Conservation (phyloP, 2,329 filamentous ascomycete species). For the Graphiopsis chlorocephala region DNA sequence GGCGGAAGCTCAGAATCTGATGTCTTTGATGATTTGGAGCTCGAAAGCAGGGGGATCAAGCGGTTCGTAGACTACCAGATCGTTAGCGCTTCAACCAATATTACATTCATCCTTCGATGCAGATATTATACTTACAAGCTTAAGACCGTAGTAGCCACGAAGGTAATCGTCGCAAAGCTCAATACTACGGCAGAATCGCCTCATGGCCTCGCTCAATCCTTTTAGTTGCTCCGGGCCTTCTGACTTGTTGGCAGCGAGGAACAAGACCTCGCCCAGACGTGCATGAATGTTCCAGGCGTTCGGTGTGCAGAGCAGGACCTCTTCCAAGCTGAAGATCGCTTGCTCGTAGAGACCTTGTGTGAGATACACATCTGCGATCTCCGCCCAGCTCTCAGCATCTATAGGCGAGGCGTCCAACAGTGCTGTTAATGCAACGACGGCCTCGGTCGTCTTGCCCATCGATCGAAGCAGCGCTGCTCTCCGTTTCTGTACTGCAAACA, state of each 20-base stretch:
- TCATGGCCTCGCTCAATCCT: slow-evolving; percentile 69
- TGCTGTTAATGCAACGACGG: slow-evolving; percentile 69
- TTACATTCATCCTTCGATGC: background rate
- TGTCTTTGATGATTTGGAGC: slow-evolving; percentile 27
- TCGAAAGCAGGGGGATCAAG: slow-evolving; percentile 25
- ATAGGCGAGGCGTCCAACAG: slow-evolving; percentile 82
- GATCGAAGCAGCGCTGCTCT: slow-evolving; percentile 75
- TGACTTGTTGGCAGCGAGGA: slow-evolving; percentile 56
- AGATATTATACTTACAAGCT: slow-evolving; percentile 58
- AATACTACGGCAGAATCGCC: slow-evolving; percentile 84
- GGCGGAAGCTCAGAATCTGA: slow-evolving; percentile 39
- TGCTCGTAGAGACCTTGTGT: slow-evolving; percentile 75
- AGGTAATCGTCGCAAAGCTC: slow-evolving; percentile 93
- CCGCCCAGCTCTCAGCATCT: slow-evolving; percentile 90
- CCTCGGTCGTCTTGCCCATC: slow-evolving; percentile 67
- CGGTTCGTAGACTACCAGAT: slow-evolving; percentile 25
- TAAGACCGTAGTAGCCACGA: slow-evolving; percentile 88
- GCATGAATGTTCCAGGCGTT: slow-evolving; percentile 98
- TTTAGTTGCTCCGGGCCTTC: slow-evolving; percentile 39
- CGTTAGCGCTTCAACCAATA: background rate
- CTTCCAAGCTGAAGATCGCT: slow-evolving; percentile 83
- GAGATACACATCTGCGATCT: slow-evolving; percentile 84
- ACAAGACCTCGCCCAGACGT: slow-evolving; percentile 76
- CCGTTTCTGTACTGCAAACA: slow-evolving; percentile 83
- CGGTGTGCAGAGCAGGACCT: slow-evolving; percentile 79